Percentiles rank a stretch among this genome's conserved stretches.
Evolutionary conservation across 352 stramenopile species (phyloP).

Genomic region (Pythium periplocum): DNA sequence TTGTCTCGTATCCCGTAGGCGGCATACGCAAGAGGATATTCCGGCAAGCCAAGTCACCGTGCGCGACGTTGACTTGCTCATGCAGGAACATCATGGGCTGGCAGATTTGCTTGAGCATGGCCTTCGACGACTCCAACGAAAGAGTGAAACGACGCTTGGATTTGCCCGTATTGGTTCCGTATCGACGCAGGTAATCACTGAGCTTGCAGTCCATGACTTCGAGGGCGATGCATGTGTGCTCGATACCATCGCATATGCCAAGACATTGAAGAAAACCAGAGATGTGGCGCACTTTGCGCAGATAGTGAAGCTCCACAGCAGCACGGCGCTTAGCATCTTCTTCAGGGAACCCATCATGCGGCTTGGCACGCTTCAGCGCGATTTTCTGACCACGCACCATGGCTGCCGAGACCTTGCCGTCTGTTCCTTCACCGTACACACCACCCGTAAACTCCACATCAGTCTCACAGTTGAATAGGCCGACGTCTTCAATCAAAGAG

Average conservation of each 20-base stretch:
- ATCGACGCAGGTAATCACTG: slow-evolving; percentile 76
- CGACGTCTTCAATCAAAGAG: slow-evolving; percentile 80
- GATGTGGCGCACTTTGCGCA: slow-evolving; percentile 69
- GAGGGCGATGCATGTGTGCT: slow-evolving; percentile 81
- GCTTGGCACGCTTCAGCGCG: slow-evolving; percentile 77
- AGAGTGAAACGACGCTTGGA: slow-evolving; percentile 56
- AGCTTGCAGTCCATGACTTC: slow-evolving; percentile 89
- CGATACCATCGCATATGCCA: slow-evolving; percentile 73
- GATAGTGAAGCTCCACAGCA: slow-evolving; percentile 74
- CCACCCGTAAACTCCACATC: slow-evolving; percentile 81
- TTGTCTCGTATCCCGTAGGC: slow-evolving; percentile 73
- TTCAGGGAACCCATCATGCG: slow-evolving; percentile 64
- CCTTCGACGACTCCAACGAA: slow-evolving; percentile 42
- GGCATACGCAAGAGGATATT: slow-evolving; percentile 82
- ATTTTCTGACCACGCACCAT: slow-evolving; percentile 79
- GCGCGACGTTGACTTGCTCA: slow-evolving; percentile 73
- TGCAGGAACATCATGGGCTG: slow-evolving; percentile 75
- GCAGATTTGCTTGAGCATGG: slow-evolving; percentile 71
- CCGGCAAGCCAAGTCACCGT: slow-evolving; percentile 78
- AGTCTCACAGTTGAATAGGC: slow-evolving; percentile 75
- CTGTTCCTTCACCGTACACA: slow-evolving; percentile 80
- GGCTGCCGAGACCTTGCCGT: slow-evolving; percentile 71
- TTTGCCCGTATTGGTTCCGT: slow-evolving; percentile 31
- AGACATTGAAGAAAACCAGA: slow-evolving; percentile 79
- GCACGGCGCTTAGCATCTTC: slow-evolving; percentile 78